These are phyloP conservation scores for Raphanus raphanistrum DNA, from an alignment of 345 rosid genomes.

Conservation along the genomic window DNA sequence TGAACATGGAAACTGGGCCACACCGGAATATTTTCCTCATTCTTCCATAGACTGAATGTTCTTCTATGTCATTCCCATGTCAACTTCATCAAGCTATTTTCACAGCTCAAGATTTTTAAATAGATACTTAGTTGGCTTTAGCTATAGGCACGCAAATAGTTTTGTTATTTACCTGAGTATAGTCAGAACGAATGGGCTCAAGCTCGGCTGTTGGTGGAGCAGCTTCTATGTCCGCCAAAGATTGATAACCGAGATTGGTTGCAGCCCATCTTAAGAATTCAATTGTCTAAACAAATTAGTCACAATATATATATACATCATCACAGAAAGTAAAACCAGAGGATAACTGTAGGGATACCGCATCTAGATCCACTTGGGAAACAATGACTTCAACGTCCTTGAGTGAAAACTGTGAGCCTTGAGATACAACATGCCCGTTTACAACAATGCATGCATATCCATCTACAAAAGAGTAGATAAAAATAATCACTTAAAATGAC, in stretches of 20 bases:
- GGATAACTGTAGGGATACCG: conserved; percentile 49
- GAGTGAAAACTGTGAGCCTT: conserved; percentile 92
- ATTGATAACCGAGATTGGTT: conserved; percentile 72
- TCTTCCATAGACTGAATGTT: conserved; percentile 85
- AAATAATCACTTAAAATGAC: not conserved
- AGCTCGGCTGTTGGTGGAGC: conserved; percentile 98
- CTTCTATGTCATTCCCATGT: conserved; percentile 97
- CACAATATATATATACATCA: not conserved
- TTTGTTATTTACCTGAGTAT: conserved; percentile 63
- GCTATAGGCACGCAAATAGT: not conserved
- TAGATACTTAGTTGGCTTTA: not conserved
- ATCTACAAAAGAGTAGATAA: conserved; percentile 44
- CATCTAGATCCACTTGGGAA: conserved; percentile 90
- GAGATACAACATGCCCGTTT: conserved; percentile 83
- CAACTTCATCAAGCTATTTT: conserved; percentile 80
- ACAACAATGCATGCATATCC: conserved; percentile 84
- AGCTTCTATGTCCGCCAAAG: conserved; percentile 86
- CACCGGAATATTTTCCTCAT: conserved; percentile 75
- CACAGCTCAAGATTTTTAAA: conserved; percentile 18
- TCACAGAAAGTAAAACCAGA: conserved; percentile 10
- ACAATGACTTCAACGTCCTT: conserved; percentile 86
- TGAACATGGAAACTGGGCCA: conserved; percentile 99
- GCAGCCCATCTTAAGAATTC: conserved; percentile 85
- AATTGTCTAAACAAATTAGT: not conserved
- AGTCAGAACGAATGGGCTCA: conserved; percentile 90